A percentile compares a stretch with the other conserved stretches of the same genome.
Evolutionary conservation across 305 asterid species (phyloP).

Genomic region (Andrographis paniculata): DNA sequence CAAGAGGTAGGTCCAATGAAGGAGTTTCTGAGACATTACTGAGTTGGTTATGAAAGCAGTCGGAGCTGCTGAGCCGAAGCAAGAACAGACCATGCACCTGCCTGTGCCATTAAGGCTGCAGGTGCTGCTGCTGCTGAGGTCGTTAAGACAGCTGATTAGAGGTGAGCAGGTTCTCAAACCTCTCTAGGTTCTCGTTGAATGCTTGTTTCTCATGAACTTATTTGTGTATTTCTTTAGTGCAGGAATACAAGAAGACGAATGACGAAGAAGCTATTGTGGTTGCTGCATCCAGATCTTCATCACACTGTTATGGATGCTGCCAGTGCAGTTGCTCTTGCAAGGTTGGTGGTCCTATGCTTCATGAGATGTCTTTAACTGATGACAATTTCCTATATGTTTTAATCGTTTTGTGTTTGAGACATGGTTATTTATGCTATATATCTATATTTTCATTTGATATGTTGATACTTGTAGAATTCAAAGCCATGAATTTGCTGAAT

Average conservation of each 20-base stretch:
- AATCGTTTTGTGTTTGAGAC: constrained; percentile 8
- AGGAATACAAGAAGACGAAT: constrained; percentile 75
- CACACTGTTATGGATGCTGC: constrained; percentile 93
- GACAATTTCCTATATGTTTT: constrained; percentile 7
- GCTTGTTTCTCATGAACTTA: constrained; percentile 14
- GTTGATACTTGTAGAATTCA: constrained; percentile 38
- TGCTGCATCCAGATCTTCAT: constrained; percentile 92
- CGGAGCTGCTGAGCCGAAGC: constrained; percentile 98
- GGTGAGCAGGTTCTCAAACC: constrained; percentile 49
- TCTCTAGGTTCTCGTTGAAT: constrained; percentile 18
- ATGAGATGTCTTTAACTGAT: constrained; percentile 10
- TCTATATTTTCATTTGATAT: constrained; percentile 17
- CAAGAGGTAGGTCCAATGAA: constrained; percentile 62
- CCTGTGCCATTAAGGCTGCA: constrained; percentile 77
- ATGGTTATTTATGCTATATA: constrained; percentile 1
- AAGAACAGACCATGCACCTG: constrained; percentile 84
- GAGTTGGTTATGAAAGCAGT: constrained; percentile 85
- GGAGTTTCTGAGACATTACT: constrained; percentile 64
- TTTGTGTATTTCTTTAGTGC: constrained; percentile 16
- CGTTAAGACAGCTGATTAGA: constrained; percentile 86
- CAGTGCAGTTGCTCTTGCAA: constrained; percentile 54
- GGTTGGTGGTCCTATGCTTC: constrained; percentile 40
- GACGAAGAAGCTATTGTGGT: constrained; percentile 79
- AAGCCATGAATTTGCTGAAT: constrained; percentile 55
- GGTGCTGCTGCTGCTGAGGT: constrained; percentile 99